A percentile compares a stretch with the other conserved stretches of the same genome.
Conservation (phyloP, 2,329 filamentous ascomycete genomes). For the Aspergillus candidus region DNA sequence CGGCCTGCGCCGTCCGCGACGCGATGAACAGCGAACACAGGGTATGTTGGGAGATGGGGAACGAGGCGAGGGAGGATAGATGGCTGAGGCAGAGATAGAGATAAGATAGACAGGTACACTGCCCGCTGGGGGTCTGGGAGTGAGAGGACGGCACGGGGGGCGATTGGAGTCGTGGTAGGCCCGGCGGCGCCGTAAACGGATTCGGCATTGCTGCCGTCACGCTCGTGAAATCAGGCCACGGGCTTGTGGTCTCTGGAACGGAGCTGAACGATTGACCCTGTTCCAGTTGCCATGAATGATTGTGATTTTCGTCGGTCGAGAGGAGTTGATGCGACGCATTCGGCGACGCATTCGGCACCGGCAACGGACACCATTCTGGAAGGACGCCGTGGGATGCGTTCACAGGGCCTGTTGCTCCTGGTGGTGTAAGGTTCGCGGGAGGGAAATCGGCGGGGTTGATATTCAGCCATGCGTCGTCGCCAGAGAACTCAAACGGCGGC, state of each 20-base stretch:
- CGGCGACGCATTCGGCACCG: slow-evolving; percentile 10
- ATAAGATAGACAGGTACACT: slow-evolving; percentile 38
- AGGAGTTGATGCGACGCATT: slow-evolving; percentile 15
- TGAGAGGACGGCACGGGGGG: slow-evolving; percentile 19
- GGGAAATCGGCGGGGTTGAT: slow-evolving; percentile 16
- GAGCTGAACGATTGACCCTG: slow-evolving; percentile 17
- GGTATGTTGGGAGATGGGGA: slow-evolving; percentile 39
- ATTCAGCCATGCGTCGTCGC: slow-evolving; percentile 19
- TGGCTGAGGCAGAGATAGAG: slow-evolving; percentile 41
- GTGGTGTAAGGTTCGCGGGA: slow-evolving; percentile 10
- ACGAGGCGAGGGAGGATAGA: slow-evolving; percentile 36
- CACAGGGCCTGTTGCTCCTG: slow-evolving; percentile 11
- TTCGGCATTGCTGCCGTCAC: slow-evolving; percentile 28
- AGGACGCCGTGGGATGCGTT: slow-evolving; percentile 27
- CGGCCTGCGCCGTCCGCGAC: slow-evolving; percentile 35
- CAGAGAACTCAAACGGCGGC: slow-evolving; percentile 10
- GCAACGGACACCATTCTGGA: slow-evolving; percentile 18
- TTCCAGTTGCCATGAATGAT: slow-evolving; percentile 20
- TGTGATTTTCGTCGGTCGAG: slow-evolving; percentile 20
- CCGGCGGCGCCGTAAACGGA: slow-evolving; percentile 19
- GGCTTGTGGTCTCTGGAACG: slow-evolving; percentile 25
- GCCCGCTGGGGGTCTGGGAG: slow-evolving; percentile 16
- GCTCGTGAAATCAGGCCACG: slow-evolving; percentile 40
- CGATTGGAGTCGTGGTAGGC: slow-evolving; percentile 15
- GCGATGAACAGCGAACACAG: slow-evolving; percentile 40